These are phyloP conservation scores for Jacaranda copaia DNA, from an alignment of 257 asterid species.

Conservation along the genomic window DNA sequence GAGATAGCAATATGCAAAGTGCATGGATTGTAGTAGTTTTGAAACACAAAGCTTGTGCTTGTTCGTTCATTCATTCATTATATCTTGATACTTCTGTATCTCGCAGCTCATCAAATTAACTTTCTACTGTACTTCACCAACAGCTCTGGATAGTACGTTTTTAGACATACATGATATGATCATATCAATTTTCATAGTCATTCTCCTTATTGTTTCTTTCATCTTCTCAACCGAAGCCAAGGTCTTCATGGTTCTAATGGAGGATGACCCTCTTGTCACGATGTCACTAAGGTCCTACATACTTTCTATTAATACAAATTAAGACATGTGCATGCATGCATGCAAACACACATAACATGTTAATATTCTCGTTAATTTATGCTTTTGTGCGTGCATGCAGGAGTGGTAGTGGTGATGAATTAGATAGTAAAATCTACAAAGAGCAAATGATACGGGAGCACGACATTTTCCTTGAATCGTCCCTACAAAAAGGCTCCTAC, in stretches of 20 bases:
- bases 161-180: constrained; percentile 25
- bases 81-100: not conserved
- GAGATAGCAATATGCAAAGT: not conserved
- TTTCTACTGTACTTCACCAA: not conserved
- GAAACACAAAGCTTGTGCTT: constrained; percentile 41
- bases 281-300: constrained; percentile 38
- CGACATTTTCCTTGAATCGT: constrained; percentile 56
- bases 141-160: not conserved
- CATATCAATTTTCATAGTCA: constrained; percentile 36
- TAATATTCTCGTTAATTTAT: not conserved
- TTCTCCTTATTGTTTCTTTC: constrained; percentile 35
- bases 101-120: not conserved
- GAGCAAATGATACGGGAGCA: constrained; percentile 39
- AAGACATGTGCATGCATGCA: no score
- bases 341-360: not conserved
- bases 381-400: not conserved
- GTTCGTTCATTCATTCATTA: not conserved
- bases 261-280: constrained; percentile 51
- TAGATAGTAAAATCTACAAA: constrained; percentile 34
- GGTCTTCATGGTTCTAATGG: constrained; percentile 61
- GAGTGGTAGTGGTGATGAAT: not conserved
- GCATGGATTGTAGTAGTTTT: constrained; percentile 44
- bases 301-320: not conserved
- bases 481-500: constrained; percentile 48
- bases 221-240: constrained; percentile 46